Percentiles rank a stretch among this genome's conserved stretches.
Evolutionary conservation across 306 rosid genomes (phyloP).

Genomic region (Carpinus fangiana): DNA sequence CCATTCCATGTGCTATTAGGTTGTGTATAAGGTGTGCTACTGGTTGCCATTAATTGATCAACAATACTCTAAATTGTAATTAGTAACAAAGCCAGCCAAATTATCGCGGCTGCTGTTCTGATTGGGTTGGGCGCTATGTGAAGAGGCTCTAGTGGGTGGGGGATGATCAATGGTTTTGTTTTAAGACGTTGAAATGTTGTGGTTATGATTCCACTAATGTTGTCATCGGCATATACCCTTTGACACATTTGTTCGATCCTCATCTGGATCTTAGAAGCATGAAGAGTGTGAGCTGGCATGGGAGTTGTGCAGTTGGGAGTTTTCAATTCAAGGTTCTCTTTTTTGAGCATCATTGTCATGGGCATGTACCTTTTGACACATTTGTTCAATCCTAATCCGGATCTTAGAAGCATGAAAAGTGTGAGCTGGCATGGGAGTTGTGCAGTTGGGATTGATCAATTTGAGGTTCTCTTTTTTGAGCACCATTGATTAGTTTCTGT

Average conservation of each 20-base stretch:
- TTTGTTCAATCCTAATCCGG: background rate
- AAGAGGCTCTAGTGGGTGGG: no score
- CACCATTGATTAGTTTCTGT: background rate
- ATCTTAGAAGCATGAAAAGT: background rate
- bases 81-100: slow-evolving; percentile 4
- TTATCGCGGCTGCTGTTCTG: background rate
- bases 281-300: slow-evolving; percentile 1
- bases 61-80: background rate
- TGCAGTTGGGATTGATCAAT: background rate
- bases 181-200: background rate
- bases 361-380: background rate
- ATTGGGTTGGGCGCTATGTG: background rate
- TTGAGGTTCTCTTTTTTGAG: background rate
- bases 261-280: background rate
- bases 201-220: background rate
- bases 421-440: background rate
- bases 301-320: background rate
- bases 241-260: background rate
- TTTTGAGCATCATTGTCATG: background rate
- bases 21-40: background rate
- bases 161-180: background rate
- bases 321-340: background rate
- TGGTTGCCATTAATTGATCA: background rate
- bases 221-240: background rate
- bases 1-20: slow-evolving; percentile 7